Base-by-base conservation (phyloP, 78 protist genomes). In the Diacronema lutheri region DNA sequence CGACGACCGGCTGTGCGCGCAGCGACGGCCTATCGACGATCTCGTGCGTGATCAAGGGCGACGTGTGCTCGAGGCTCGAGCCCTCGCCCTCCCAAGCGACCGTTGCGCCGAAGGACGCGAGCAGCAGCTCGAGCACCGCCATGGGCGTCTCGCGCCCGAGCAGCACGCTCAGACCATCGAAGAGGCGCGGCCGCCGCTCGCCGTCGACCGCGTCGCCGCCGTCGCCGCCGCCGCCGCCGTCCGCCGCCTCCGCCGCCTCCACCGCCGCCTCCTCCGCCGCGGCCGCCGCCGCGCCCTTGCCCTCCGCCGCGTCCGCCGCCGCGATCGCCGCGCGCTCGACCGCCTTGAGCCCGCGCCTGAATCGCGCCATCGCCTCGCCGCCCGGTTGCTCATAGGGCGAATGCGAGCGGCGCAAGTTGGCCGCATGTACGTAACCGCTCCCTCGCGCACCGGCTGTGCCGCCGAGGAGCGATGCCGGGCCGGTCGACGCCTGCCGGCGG, bases 31-130 rank as follows among this genome's bases (percentile, higher is more conserved):
- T 81, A 65, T 44, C 86, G 14, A 72, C 68, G 26, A 55, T 7
- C 44, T 77, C 57, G 13, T 58, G 72, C 20, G 50, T 26, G 26
- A 55, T 64, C 21, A 12, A 5, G 23, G 61, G 29, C 23, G 23
- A 12, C 5, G 23, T 56, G 23, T 56, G 29, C 61, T 4, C 57
- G 74, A 79, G 55, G 4, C 72, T 79, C 25, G 66, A 29, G 31
- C 55, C 72, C 73, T 25, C 66, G 64, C 85, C 57, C 35, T 65
- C 56, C 89, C 89, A 31, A 0, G 58, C 84, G n/a, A 90, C 88
- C 21, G 3, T 2, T 0, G 95, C 98, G 55, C 97, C 98, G 29
- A 84, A 62, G 13, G 94, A 46, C 40, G 41, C 60, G n/a, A 93
- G 38, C 21, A 90, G 79, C 72, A 96, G 87, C 61, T 88, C 94